Percentiles rank a stretch among this genome's conserved stretches.
Evolutionary conservation across 2,329 filamentous ascomycete species (phyloP).

Genomic region (Calonectria multiphialidica): DNA sequence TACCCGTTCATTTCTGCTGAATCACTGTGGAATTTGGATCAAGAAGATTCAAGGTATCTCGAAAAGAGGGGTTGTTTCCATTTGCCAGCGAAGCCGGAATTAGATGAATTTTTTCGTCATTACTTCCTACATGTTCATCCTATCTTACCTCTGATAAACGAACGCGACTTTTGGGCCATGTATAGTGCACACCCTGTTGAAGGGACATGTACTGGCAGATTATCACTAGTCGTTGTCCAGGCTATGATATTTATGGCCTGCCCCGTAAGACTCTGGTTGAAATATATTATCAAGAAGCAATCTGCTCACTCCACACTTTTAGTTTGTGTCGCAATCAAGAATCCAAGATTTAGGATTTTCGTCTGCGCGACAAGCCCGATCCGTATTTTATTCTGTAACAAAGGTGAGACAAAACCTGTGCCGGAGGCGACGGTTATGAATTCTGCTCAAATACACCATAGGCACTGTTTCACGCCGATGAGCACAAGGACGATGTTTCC

Average conservation of each 20-base stretch:
- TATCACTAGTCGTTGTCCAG: slow-evolving; percentile 30
- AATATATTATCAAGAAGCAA: neutral
- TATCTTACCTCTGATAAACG: slow-evolving; percentile 35
- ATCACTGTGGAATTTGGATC: neutral
- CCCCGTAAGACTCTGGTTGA: slow-evolving; percentile 22
- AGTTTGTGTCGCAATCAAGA: slow-evolving; percentile 4
- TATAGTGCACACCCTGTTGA: slow-evolving; percentile 24
- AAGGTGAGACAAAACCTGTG: slow-evolving; percentile 3
- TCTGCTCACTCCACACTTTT: neutral
- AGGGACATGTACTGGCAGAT: neutral
- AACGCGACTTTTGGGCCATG: slow-evolving; percentile 34
- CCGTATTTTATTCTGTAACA: slow-evolving; percentile 2
- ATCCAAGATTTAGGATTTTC: slow-evolving; percentile 1
- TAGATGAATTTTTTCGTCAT: slow-evolving; percentile 35
- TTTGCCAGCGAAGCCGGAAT: slow-evolving; percentile 23
- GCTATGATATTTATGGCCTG: slow-evolving; percentile 34
- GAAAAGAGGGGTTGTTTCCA: slow-evolving; percentile 29
- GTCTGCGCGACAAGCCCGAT: neutral
- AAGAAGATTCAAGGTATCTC: neutral
- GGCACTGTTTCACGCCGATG: slow-evolving; percentile 5
- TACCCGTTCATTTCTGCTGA: slow-evolving; percentile 13
- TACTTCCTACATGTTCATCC: slow-evolving; percentile 41
- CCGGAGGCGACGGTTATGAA: too few relatives aligned
- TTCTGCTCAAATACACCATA: neutral
- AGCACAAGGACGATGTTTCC: neutral